phyloP scores from a whole-genome alignment of 371 early-diverging fungal genomes.

The Conidiobolus incongruus region DNA sequence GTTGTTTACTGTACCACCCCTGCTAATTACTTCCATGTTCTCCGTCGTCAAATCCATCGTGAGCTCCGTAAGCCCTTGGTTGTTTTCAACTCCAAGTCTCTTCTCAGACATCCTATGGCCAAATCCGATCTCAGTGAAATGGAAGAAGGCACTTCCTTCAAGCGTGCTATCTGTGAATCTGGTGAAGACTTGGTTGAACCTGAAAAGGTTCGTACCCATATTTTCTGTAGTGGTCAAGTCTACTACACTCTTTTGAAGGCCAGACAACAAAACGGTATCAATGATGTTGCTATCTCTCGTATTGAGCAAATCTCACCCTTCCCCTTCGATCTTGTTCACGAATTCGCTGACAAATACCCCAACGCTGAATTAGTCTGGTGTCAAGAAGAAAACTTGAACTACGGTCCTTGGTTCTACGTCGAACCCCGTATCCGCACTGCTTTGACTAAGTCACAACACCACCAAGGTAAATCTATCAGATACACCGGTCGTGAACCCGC shows the following conservation, averaged over 20 bases:
- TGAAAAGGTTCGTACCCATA: constrained; percentile 60
- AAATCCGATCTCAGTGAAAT: constrained; percentile 65
- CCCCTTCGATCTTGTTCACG: constrained; percentile 79
- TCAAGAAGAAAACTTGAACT: constrained; percentile 91
- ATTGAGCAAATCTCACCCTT: constrained; percentile 89
- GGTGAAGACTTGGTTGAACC: constrained; percentile 53
- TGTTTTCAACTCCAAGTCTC: constrained; percentile 70
- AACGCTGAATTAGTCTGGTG: constrained; percentile 77
- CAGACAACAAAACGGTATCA: constrained; percentile 59
- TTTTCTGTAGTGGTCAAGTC: constrained; percentile 89
- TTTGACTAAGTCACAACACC: constrained; percentile 39
- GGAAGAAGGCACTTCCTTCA: constrained; percentile 61
- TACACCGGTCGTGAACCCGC: constrained; percentile 84
- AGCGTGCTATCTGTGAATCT: constrained; percentile 74
- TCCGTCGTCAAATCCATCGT: constrained; percentile 87
- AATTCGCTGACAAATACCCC: constrained; percentile 72
- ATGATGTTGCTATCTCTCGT: constrained; percentile 76
- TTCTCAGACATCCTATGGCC: constrained; percentile 84
- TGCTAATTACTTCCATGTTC: constrained; percentile 86
- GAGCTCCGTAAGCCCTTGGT: constrained; percentile 93
- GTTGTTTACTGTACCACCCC: constrained; percentile 89
- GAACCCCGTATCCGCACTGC: constrained; percentile 68
- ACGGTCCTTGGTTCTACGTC: constrained; percentile 79
- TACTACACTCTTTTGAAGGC: constrained; percentile 80
- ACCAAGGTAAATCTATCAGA: constrained; percentile 37